Evolutionary conservation across 805 yeast genomes (phyloP).

Genomic region (Candida multigemmis): DNA sequence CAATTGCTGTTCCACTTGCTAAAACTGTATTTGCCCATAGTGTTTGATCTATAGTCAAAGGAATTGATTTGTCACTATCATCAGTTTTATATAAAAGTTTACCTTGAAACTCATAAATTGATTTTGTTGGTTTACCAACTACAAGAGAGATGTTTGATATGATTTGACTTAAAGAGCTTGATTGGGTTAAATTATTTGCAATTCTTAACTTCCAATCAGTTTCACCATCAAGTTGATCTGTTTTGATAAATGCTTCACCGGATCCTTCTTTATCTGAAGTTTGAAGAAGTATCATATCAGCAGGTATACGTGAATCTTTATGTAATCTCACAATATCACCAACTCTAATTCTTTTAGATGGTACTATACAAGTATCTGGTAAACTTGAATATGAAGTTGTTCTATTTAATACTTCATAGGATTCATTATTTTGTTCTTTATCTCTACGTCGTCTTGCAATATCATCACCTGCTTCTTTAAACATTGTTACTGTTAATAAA

Average conservation of each 20-base stretch:
- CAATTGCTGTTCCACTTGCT: conserved; percentile 89
- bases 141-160: conserved; percentile 41
- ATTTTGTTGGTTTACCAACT: conserved; percentile 79
- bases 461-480: conserved; percentile 93
- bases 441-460: conserved; percentile 85
- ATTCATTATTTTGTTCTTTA: conserved; percentile 76
- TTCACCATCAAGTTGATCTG: conserved; percentile 98
- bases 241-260: conserved; percentile 89
- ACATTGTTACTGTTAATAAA: conserved; percentile 87
- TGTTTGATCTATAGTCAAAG: conserved; percentile 81
- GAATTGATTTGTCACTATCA: conserved; percentile 37
- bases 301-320: conserved; percentile 85
- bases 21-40: conserved; percentile 97
- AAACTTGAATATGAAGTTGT: conserved; percentile 8
- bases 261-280: conserved; percentile 57
- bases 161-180: conserved; percentile 37
- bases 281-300: conserved; percentile 80
- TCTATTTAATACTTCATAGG: conserved; percentile 55
- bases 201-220: conserved; percentile 96
- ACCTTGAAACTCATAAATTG: conserved; percentile 77
- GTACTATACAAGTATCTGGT: conserved; percentile 16
- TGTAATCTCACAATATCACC: conserved; percentile 78
- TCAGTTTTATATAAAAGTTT: conserved; percentile 35
- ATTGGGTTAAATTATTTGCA: conserved; percentile 69
- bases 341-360: conserved; percentile 60